Conservation (phyloP, 2,329 filamentous ascomycete genomes). For the Trichoderma breve region DNA sequence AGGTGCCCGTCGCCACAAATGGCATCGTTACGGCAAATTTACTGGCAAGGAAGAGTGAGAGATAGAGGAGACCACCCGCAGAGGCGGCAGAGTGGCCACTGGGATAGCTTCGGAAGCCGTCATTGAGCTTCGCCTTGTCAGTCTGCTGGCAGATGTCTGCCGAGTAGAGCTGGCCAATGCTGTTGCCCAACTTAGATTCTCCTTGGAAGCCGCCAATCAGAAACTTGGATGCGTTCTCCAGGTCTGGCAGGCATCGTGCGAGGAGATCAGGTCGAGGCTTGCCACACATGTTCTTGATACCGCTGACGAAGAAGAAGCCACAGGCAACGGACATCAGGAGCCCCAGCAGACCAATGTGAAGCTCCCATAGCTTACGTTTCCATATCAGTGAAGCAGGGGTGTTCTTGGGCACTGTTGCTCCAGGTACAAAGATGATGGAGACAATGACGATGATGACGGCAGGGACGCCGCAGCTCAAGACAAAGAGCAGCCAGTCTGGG, state of each 20-base stretch:
- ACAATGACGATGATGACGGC: constrained; percentile 66
- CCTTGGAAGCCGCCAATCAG: constrained; percentile 60
- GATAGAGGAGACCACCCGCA: constrained; percentile 78
- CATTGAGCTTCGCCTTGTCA: constrained; percentile 61
- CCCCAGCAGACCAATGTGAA: constrained; percentile 82
- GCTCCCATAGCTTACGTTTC: constrained; percentile 86
- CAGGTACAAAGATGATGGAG: constrained; percentile 69
- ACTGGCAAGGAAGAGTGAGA: constrained; percentile 81
- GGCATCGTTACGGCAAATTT: constrained; percentile 76
- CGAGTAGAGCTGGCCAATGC: constrained; percentile 68
- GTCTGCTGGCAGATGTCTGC: constrained; percentile 71
- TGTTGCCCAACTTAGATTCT: constrained; percentile 36
- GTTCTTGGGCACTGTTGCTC: constrained; percentile 60
- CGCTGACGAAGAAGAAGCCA: constrained; percentile 78
- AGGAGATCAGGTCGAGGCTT: constrained; percentile 80
- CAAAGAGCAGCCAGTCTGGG: constrained; percentile 59
- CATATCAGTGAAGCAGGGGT: constrained; percentile 66
- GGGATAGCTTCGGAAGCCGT: constrained; percentile 79
- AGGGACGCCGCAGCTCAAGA: constrained; percentile 65
- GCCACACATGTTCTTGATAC: constrained; percentile 75
- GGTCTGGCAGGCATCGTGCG: constrained; percentile 72
- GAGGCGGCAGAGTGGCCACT: constrained; percentile 60
- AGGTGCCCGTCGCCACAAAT: constrained; percentile 55
- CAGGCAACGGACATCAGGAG: constrained; percentile 69
- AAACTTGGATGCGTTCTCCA: constrained; percentile 58